A percentile compares a stretch with the other conserved stretches of the same genome.
Conservation (phyloP, 23 red algal genomes). For the Pyropia haitanensis region DNA sequence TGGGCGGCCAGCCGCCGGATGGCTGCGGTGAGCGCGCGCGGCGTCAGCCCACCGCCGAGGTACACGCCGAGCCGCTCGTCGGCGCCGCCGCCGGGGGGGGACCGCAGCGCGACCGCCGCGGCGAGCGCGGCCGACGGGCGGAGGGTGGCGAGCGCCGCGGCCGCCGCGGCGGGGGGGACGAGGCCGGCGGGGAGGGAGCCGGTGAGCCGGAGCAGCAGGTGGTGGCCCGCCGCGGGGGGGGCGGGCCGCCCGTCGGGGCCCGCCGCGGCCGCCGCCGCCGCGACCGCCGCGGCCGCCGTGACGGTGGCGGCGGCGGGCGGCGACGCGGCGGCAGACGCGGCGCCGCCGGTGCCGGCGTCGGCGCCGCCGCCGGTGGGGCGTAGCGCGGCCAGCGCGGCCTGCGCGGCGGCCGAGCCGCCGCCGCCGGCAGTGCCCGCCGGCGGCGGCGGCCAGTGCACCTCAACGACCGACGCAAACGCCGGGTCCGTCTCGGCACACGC, state of each 20-base stretch:
- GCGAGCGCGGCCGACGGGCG: conserved; percentile 31
- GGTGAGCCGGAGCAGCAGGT: conserved; percentile 49
- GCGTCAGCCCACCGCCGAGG: conserved; percentile 24
- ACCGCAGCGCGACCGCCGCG: conserved; percentile 19
- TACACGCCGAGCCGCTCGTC: conserved; percentile 55
- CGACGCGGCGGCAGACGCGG: conserved; percentile 29
- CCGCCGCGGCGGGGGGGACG: conserved; percentile 1
- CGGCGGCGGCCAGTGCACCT: conserved; percentile 14
- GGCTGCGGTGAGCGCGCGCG: conserved; percentile 26
- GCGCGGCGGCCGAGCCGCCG: conserved; percentile 13
- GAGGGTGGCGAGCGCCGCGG: conserved; percentile 16
- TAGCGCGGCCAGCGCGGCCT: conserved; percentile 22
- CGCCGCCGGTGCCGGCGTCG: neutral
- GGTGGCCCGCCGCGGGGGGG: conserved; percentile 15
- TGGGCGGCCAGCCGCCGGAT: conserved; percentile 20
- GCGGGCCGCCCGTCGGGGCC: conserved; percentile 30
- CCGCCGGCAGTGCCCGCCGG: conserved; percentile 8
- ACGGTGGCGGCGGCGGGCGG: neutral
- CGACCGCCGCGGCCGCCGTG: conserved; percentile 5
- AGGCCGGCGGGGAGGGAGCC: conserved; percentile 27
- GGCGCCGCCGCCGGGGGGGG: neutral
- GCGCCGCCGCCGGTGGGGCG: conserved; percentile 1
- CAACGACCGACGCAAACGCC: conserved; percentile 33
- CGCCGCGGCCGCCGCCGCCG: conserved; percentile 10
- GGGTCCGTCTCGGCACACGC: conserved; percentile 31